Evolutionary conservation across 768 basidiomycete genomes (phyloP).

Genomic region (Rhodotorula taiwanensis): DNA sequence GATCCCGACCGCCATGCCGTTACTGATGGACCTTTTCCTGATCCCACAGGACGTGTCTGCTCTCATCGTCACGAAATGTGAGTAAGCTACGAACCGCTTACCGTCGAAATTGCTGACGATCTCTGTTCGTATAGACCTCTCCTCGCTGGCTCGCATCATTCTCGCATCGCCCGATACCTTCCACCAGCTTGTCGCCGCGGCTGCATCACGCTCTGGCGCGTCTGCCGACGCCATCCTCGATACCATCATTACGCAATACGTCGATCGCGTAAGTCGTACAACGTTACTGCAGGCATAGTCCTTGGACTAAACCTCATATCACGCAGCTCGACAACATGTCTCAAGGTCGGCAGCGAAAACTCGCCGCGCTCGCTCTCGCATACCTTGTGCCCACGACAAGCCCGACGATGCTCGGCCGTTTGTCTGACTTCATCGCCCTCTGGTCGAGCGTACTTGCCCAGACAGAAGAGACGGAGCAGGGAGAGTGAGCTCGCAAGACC

Average conservation of each 20-base stretch:
- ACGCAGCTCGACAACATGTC: constrained; percentile 82
- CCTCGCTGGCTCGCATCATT: constrained; percentile 66
- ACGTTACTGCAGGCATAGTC: not conserved
- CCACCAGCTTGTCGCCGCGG: constrained; percentile 61
- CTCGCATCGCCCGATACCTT: constrained; percentile 63
- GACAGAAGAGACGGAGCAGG: constrained; percentile 59
- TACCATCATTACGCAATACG: constrained; percentile 68
- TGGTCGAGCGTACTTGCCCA: constrained; percentile 87
- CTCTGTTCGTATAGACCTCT: too few relatives aligned
- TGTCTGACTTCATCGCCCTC: constrained; percentile 73
- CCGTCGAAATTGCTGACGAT: too few relatives aligned
- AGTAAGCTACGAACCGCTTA: too few relatives aligned
- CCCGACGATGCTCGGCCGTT: constrained; percentile 62
- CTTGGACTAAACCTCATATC: too few relatives aligned
- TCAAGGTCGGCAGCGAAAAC: constrained; percentile 73
- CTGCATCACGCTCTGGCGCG: constrained; percentile 50
- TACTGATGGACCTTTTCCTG: not conserved
- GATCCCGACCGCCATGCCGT: too few relatives aligned
- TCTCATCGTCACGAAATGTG: constrained; percentile 54
- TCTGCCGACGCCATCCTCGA: constrained; percentile 59
- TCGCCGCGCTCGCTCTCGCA: constrained; percentile 74
- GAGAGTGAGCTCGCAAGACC: constrained; percentile 31
- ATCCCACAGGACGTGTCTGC: constrained; percentile 20
- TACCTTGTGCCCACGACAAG: constrained; percentile 67
- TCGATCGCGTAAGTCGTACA: constrained; percentile 51